Conservation (phyloP, 2,329 filamentous ascomycete genomes). For the Penicillium aurantiogriseum region DNA sequence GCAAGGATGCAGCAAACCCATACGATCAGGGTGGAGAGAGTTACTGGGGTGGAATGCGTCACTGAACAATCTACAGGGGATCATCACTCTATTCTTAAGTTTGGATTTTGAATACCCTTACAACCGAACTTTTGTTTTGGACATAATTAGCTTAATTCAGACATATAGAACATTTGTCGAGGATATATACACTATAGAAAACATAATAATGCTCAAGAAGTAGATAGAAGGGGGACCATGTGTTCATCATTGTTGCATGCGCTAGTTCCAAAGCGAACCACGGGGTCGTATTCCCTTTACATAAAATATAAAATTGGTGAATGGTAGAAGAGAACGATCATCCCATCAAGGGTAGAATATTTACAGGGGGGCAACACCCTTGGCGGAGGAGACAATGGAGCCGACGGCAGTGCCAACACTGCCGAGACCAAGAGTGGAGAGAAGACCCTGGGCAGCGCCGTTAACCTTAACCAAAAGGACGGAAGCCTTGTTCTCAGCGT, state of each 20-base stretch:
- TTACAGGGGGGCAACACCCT: conserved; percentile 11
- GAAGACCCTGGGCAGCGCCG: not conserved
- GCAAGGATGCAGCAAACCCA: conserved; percentile 33
- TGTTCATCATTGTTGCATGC: not conserved
- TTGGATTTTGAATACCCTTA: too few species aligned
- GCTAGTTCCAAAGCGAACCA: not conserved
- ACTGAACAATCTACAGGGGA: not conserved
- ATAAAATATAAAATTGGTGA: not conserved
- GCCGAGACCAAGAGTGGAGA: too few species aligned
- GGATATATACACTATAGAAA: conserved; percentile 2
- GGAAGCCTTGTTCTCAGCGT: conserved; percentile 12
- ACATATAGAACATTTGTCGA: not conserved
- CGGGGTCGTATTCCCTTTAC: not conserved
- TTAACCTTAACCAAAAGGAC: conserved; percentile 21
- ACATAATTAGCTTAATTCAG: not conserved
- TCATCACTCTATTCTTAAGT: too few species aligned
- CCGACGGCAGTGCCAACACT: conserved; percentile 7
- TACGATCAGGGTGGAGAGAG: conserved; percentile 22
- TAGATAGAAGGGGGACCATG: not conserved
- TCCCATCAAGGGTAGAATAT: conserved; percentile 17
- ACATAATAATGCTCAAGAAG: not conserved
- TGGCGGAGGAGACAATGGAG: conserved; percentile 13
- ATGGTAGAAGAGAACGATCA: conserved; percentile 20
- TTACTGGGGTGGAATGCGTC: conserved; percentile 29
- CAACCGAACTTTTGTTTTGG: not conserved